Evolutionary conservation across 768 basidiomycete species (phyloP).

Genomic region (Antrodiella citrinella): DNA sequence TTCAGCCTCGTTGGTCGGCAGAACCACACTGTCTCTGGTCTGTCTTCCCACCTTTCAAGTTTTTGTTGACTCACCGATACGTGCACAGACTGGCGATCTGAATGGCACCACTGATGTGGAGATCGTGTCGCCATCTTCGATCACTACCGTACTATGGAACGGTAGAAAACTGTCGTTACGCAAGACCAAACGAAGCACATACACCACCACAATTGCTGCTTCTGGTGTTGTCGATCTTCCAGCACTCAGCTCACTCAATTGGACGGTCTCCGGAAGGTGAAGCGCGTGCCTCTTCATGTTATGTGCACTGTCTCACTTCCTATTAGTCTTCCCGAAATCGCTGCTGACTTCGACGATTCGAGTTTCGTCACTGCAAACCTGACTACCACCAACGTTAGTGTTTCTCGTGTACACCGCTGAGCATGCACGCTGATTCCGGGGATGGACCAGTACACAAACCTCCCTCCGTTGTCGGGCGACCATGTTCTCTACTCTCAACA

Average conservation of each 20-base stretch:
- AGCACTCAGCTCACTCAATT: constrained; percentile 22
- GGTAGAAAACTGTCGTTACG: constrained; percentile 18
- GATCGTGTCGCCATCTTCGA: constrained; percentile 31
- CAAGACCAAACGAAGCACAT: constrained; percentile 24
- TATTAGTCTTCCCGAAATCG: constrained; percentile 41
- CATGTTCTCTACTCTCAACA: constrained; percentile 44
- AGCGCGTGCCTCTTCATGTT: too few species aligned
- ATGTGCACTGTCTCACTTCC: constrained; percentile 3
- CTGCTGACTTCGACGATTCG: constrained; percentile 39
- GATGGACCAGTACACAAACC: constrained; percentile 45
- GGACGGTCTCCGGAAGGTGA: constrained; percentile 44
- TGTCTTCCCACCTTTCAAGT: not conserved
- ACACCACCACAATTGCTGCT: constrained; percentile 18
- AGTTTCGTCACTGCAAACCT: constrained; percentile 34
- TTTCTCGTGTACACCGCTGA: too few species aligned
- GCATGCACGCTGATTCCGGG: too few species aligned
- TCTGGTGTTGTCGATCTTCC: constrained; percentile 25
- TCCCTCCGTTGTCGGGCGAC: constrained; percentile 35
- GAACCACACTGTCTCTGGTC: not conserved
- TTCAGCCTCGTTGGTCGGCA: not conserved
- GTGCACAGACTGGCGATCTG: constrained; percentile 36
- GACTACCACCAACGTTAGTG: constrained; percentile 37
- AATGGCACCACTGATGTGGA: constrained; percentile 41
- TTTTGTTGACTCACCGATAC: not conserved
- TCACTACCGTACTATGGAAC: constrained; percentile 36